phyloP scores from a whole-genome alignment of 176 grass and related monocot genomes.

The Puccinellia tenuiflora region DNA sequence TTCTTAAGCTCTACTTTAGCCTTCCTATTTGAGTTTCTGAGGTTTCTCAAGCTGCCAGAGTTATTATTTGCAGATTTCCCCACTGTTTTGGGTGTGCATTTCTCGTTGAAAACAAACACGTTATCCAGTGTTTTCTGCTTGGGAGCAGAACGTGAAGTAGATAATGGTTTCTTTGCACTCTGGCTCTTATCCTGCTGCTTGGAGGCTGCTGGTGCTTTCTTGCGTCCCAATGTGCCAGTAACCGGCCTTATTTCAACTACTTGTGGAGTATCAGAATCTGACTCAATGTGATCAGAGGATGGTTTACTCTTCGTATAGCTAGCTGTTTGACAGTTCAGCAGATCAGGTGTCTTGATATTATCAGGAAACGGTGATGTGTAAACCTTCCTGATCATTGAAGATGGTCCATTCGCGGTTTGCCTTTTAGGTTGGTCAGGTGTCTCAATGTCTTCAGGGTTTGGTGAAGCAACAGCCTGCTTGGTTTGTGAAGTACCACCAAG shows the following conservation, averaged over 20 bases:
- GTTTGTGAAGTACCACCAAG: constrained; percentile 72
- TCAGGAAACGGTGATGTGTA: constrained; percentile 33
- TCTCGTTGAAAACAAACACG: constrained; percentile 52
- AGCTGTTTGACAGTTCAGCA: constrained; percentile 36
- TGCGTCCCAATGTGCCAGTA: constrained; percentile 43
- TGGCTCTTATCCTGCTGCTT: constrained; percentile 32
- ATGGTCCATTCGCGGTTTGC: constrained; percentile 37
- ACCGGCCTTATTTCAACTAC: constrained; percentile 54
- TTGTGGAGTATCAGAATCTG: constrained; percentile 67
- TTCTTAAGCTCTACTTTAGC: constrained; percentile 50
- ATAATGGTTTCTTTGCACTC: constrained; percentile 61
- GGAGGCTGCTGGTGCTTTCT: constrained; percentile 38
- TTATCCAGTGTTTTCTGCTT: constrained; percentile 42
- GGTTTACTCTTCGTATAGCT: constrained; percentile 49
- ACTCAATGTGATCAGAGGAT: constrained; percentile 78
- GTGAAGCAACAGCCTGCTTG: constrained; percentile 48
- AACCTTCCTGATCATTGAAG: constrained; percentile 50
- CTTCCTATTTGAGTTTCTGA: constrained; percentile 42
- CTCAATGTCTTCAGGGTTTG: constrained; percentile 27
- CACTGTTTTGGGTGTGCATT: constrained; percentile 31
- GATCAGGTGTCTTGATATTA: constrained; percentile 50
- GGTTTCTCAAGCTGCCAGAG: constrained; percentile 37
- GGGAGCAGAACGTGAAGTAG: constrained; percentile 41
- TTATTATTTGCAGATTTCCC: constrained; percentile 30
- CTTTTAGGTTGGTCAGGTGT: constrained; percentile 22